Conservation (phyloP, 495 filamentous ascomycete genomes). For the Neurospora sp. region DNA sequence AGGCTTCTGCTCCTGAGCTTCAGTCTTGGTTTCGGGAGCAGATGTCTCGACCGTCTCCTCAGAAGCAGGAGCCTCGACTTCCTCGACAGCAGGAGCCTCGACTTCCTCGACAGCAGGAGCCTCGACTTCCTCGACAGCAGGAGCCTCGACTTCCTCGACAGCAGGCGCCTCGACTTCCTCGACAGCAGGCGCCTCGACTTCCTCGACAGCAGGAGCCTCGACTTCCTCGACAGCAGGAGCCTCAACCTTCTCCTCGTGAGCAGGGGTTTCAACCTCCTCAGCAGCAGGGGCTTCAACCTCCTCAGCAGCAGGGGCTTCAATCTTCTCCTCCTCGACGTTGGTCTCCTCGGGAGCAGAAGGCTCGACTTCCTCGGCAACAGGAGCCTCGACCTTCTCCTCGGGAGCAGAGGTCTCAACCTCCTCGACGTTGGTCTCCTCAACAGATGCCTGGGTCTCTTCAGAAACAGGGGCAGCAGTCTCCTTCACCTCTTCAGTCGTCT, state of each 20-base stretch:
- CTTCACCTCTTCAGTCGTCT: neutral
- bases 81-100: constrained; percentile 2
- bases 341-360: neutral
- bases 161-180: neutral
- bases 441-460: constrained; percentile 1
- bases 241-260: neutral
- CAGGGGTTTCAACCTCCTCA: neutral
- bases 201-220: constrained; percentile 1
- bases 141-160: neutral
- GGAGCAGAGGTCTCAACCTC: too few relatives aligned
- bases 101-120: neutral
- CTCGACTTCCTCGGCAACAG: too few relatives aligned
- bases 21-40: neutral
- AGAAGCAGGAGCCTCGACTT: neutral
- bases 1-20: neutral
- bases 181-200: neutral
- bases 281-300: neutral
- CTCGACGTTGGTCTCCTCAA: constrained; percentile 1
- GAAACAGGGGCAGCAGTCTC: neutral
- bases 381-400: neutral
- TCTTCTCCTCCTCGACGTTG: neutral
- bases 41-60: neutral
- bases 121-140: neutral
- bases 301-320: neutral
- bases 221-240: neutral